phyloP scores from a whole-genome alignment of 495 filamentous ascomycete genomes.

The Venustampulla echinocandica region DNA sequence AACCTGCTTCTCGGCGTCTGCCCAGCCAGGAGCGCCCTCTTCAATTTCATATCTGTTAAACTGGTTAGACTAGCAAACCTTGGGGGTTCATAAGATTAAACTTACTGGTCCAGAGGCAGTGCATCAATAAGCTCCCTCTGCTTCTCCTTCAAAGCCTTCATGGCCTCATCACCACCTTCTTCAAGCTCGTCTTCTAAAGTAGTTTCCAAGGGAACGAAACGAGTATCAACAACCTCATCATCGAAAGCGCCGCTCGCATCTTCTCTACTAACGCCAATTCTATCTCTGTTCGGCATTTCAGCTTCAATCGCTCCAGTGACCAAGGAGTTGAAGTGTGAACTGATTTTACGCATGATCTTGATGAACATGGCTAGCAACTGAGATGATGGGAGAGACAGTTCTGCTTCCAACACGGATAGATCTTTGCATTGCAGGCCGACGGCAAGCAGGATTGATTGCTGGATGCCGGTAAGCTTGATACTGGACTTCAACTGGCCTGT shows the following conservation, averaged over 20 bases:
- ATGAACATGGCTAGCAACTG: slow-evolving; percentile 95
- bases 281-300: slow-evolving; percentile 51
- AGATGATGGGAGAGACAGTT: slow-evolving; percentile 60
- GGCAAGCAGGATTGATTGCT: slow-evolving; percentile 76
- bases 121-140: slow-evolving; percentile 82
- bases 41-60: slow-evolving; percentile 67
- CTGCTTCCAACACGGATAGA: slow-evolving; percentile 71
- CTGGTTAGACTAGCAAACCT: slow-evolving; percentile 3
- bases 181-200: slow-evolving; percentile 79
- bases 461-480: slow-evolving; percentile 66
- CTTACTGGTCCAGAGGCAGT: slow-evolving; percentile 81
- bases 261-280: slow-evolving; percentile 43
- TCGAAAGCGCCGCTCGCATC: slow-evolving; percentile 47
- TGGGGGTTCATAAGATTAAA: slow-evolving; percentile 8
- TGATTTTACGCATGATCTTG: slow-evolving; percentile 84
- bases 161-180: slow-evolving; percentile 69
- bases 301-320: slow-evolving; percentile 65
- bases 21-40: slow-evolving; percentile 63
- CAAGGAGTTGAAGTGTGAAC: slow-evolving; percentile 63
- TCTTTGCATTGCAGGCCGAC: slow-evolving; percentile 85
- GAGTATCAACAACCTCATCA: slow-evolving; percentile 51
- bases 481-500: slow-evolving; percentile 55
- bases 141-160: slow-evolving; percentile 58
- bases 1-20: slow-evolving; percentile 74
- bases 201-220: slow-evolving; percentile 59